Evolutionary conservation across 345 rosid genomes (phyloP).

Genomic region (Sisymbrium altissimum): DNA sequence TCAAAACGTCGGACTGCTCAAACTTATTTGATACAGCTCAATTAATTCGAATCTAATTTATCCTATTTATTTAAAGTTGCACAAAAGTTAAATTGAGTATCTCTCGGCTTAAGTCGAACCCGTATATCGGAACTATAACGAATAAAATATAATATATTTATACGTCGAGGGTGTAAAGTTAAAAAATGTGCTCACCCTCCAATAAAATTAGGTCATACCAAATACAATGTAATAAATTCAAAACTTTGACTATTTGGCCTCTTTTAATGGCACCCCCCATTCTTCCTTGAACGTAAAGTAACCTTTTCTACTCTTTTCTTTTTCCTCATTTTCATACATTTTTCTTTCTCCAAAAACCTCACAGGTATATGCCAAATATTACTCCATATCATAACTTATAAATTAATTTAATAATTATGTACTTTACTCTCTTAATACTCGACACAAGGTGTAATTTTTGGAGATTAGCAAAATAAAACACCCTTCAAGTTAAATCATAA

Average conservation of each 20-base stretch:
- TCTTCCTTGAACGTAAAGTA: conserved; percentile 72
- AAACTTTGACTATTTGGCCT: conserved; percentile 49
- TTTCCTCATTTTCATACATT: conserved; percentile 6
- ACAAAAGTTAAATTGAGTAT: not conserved
- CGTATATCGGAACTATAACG: not conserved
- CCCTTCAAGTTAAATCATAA: conserved; percentile 8
- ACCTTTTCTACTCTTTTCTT: conserved; percentile 29
- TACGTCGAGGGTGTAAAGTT: not conserved
- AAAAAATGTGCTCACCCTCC: conserved; percentile 20
- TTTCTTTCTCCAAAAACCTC: not conserved
- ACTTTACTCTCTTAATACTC: conserved; percentile 12
- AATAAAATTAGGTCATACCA: conserved; percentile 26
- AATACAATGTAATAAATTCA: conserved; percentile 29
- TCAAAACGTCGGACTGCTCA: conserved; percentile 24
- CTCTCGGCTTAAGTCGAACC: not conserved
- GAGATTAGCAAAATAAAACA: not conserved
- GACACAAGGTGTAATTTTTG: conserved; percentile 8
- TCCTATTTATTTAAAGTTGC: not conserved
- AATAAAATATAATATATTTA: not conserved
- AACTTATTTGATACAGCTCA: conserved; percentile 1
- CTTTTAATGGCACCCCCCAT: conserved; percentile 33
- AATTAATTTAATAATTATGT: not conserved
- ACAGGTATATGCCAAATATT: not conserved
- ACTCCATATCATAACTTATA: not conserved
- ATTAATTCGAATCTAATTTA: not conserved